These are phyloP conservation scores for Helotiales sp. DNA, from an alignment of 2,329 filamentous ascomycete genomes.

Conservation along the genomic window DNA sequence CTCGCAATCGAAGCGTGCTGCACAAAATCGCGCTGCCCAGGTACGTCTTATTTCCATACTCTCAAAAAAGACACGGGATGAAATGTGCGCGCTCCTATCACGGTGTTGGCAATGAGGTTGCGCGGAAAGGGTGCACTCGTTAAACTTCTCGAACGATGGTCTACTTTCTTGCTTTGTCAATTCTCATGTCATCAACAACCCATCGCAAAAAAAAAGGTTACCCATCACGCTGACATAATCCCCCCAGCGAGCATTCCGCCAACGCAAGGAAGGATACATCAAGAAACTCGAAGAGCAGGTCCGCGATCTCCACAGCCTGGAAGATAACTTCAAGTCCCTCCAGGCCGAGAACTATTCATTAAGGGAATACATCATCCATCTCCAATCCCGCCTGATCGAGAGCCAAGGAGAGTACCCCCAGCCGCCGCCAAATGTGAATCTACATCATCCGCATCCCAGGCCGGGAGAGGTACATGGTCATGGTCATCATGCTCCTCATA, in stretches of 20 bases:
- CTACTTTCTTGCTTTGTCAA: conserved; percentile 36
- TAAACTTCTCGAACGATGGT: conserved; percentile 30
- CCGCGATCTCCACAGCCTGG: conserved; percentile 73
- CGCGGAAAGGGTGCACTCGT: conserved; percentile 18
- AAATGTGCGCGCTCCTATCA: conserved; percentile 8
- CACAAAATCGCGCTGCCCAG: conserved; percentile 95
- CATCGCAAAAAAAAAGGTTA: conserved; percentile 6
- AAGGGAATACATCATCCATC: conserved; percentile 86
- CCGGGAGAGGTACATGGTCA: conserved; percentile 30
- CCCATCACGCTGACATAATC: conserved; percentile 35
- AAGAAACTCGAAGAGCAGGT: conserved; percentile 96
- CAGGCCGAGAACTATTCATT: conserved; percentile 88
- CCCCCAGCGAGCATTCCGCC: conserved; percentile 84
- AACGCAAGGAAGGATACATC: conserved; percentile 97
- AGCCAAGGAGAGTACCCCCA: conserved; percentile 81
- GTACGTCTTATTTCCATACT: conserved; percentile 54
- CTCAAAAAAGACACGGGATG: too few relatives aligned
- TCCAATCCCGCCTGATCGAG: conserved; percentile 85
- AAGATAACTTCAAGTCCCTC: conserved; percentile 74
- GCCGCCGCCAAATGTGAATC: conserved; percentile 76
- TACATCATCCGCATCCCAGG: conserved; percentile 51
- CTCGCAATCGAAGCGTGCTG: conserved; percentile 92
- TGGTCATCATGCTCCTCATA: conserved; percentile 26
- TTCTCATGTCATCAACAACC: conserved; percentile 38
- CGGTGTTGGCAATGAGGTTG: conserved; percentile 1